Conservation (phyloP, 306 rosid genomes). For the Ziziphus jujuba region DNA sequence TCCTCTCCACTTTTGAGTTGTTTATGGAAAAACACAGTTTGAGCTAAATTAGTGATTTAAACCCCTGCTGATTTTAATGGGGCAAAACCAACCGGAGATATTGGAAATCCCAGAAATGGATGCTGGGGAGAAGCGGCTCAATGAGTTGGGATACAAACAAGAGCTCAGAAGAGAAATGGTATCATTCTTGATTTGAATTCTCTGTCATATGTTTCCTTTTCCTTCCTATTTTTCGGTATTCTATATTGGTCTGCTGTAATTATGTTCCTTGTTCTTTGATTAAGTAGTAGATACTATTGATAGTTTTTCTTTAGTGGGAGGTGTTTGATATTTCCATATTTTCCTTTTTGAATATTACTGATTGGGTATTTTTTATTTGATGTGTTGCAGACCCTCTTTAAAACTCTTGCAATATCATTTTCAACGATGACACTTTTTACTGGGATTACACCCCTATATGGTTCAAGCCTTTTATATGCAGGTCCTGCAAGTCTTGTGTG, state of each 20-base stretch:
- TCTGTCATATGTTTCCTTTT: background rate
- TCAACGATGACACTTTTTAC: constrained; percentile 89
- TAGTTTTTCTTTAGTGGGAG: constrained; percentile 5
- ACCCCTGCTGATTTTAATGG: background rate
- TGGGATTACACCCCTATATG: constrained; percentile 93
- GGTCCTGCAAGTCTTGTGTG: constrained; percentile 91
- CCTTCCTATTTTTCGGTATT: background rate
- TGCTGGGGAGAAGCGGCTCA: constrained; percentile 49
- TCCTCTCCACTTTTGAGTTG: background rate
- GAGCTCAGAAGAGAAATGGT: constrained; percentile 53
- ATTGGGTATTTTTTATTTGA: background rate
- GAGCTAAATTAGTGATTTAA: background rate
- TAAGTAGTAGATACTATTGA: too few relatives aligned
- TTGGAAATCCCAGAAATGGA: constrained; percentile 28
- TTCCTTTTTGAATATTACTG: background rate
- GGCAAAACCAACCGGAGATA: background rate
- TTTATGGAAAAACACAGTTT: background rate
- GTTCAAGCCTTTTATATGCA: constrained; percentile 73
- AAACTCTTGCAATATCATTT: constrained; percentile 85
- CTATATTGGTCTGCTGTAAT: background rate
- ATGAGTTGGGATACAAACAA: constrained; percentile 57
- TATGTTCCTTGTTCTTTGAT: too few relatives aligned
- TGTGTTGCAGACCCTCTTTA: constrained; percentile 72
- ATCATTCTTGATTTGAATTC: background rate
- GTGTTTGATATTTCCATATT: background rate